Conservation (phyloP, 1,139 yeast genomes). For the Protomyces pachydermus region DNA sequence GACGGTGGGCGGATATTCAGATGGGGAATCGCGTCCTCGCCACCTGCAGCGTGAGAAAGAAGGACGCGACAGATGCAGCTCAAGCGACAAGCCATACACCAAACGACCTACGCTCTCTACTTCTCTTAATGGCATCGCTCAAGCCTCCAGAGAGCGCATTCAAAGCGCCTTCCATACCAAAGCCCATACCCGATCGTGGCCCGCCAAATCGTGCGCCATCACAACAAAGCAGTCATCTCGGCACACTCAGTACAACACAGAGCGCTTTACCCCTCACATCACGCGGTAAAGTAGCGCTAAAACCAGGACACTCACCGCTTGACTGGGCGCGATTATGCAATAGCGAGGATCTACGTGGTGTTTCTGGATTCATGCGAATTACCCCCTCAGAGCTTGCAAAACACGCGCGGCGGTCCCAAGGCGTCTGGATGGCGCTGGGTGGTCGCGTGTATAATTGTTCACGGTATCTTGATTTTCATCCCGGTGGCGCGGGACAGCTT, state of each 20-base stretch:
- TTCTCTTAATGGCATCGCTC: background rate
- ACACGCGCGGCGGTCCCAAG: conserved; percentile 53
- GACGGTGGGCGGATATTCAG: no score
- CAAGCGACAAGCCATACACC: no score
- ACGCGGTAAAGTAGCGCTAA: conserved; percentile 52
- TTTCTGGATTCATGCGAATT: conserved; percentile 44
- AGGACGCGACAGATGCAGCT: no score
- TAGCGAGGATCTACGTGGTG: conserved; percentile 39
- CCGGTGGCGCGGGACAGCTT: conserved; percentile 82
- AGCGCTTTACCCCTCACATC: conserved; percentile 31
- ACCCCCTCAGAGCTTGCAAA: conserved; percentile 54
- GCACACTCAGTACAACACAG: background rate
- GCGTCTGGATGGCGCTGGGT: conserved; percentile 80
- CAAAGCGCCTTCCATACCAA: background rate
- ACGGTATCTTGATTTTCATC: conserved; percentile 77
- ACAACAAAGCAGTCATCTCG: background rate
- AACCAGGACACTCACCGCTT: conserved; percentile 78
- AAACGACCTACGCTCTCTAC: no score
- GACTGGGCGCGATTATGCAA: conserved; percentile 72
- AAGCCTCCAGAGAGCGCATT: background rate
- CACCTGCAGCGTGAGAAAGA: no score
- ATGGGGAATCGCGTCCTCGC: no score
- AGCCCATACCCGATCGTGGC: background rate
- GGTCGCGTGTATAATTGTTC: conserved; percentile 83
- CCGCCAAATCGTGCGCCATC: background rate